Percentiles rank a stretch among this genome's conserved stretches.
Evolutionary conservation across 2,329 filamentous ascomycete genomes (phyloP).

Genomic region (Sporothrix variecibatus): DNA sequence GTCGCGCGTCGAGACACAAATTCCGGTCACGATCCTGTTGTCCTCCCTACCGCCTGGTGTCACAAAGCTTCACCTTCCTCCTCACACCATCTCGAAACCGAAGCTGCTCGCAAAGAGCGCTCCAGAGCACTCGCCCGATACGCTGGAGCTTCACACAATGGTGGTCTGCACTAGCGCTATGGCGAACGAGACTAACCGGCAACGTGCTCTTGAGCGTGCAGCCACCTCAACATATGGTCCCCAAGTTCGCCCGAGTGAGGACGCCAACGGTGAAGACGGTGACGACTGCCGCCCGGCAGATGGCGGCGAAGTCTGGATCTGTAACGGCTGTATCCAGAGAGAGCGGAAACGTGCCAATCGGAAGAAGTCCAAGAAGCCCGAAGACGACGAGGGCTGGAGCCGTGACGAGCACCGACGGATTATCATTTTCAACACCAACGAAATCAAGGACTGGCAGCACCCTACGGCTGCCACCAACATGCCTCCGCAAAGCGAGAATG

Average conservation of each 20-base stretch:
- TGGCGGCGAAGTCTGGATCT: slow-evolving; percentile 93
- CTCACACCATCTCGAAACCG: slow-evolving; percentile 90
- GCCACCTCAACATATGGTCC: slow-evolving; percentile 46
- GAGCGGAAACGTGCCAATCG: slow-evolving; percentile 88
- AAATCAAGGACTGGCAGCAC: slow-evolving; percentile 79
- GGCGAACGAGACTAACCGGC: slow-evolving; percentile 66
- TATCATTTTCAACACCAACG: slow-evolving; percentile 87
- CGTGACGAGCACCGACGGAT: slow-evolving; percentile 78
- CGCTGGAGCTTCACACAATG: slow-evolving; percentile 75
- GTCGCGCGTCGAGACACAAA: slow-evolving; percentile 94
- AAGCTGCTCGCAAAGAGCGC: slow-evolving; percentile 79
- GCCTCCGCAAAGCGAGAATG: slow-evolving; percentile 26
- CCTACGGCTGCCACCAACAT: slow-evolving; percentile 46
- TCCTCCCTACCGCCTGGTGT: slow-evolving; percentile 73
- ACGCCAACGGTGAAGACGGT: slow-evolving; percentile 62
- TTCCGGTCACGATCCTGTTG: slow-evolving; percentile 80
- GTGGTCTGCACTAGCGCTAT: slow-evolving; percentile 93
- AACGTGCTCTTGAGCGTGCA: slow-evolving; percentile 67
- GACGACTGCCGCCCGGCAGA: slow-evolving; percentile 76
- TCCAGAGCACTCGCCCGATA: slow-evolving; percentile 68
- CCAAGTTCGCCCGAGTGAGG: slow-evolving; percentile 40
- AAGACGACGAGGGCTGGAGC: slow-evolving; percentile 87
- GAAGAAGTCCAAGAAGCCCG: slow-evolving; percentile 90
- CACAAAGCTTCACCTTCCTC: slow-evolving; percentile 80
- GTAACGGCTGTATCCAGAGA: slow-evolving; percentile 83